These are phyloP conservation scores for Beauveria pseudobassiana DNA, from an alignment of 2,329 filamentous ascomycete genomes.

Conservation along the genomic window DNA sequence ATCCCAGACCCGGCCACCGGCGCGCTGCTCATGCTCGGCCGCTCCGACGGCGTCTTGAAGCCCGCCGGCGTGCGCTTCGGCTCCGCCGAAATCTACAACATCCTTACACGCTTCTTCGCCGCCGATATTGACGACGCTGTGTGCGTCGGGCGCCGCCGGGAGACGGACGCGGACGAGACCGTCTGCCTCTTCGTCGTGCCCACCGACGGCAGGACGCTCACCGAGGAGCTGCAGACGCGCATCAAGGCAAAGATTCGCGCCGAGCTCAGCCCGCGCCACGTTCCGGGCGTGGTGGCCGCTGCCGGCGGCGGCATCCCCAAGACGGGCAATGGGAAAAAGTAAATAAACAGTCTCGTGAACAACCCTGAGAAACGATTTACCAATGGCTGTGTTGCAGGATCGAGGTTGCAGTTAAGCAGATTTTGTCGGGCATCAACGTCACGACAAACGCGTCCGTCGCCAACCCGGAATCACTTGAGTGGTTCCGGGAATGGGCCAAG, in stretches of 20 bases:
- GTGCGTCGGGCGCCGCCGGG: slow-evolving; percentile 71
- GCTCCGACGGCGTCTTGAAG: slow-evolving; percentile 89
- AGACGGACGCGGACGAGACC: slow-evolving; percentile 70
- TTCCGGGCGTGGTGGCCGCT: slow-evolving; percentile 74
- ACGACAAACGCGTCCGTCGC: slow-evolving; percentile 91
- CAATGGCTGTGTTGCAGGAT: slow-evolving; percentile 46
- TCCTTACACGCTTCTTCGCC: slow-evolving; percentile 78
- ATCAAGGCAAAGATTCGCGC: slow-evolving; percentile 64
- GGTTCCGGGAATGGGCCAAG: slow-evolving; percentile 74
- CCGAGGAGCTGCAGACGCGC: slow-evolving; percentile 48
- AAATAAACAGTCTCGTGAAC: slow-evolving; percentile 30
- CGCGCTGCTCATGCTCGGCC: slow-evolving; percentile 82
- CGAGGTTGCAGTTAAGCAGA: slow-evolving; percentile 94
- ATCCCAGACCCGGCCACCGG: slow-evolving; percentile 60
- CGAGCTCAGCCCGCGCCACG: slow-evolving; percentile 82
- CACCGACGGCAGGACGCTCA: slow-evolving; percentile 49
- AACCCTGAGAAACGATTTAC: no score
- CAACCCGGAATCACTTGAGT: slow-evolving; percentile 80
- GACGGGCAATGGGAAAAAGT: slow-evolving; percentile 95
- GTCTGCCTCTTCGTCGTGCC: slow-evolving; percentile 87
- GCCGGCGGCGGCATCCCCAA: slow-evolving; percentile 77
- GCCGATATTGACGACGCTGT: slow-evolving; percentile 75
- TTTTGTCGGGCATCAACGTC: slow-evolving; percentile 77
- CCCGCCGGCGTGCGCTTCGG: slow-evolving; percentile 88
- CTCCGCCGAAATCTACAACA: slow-evolving; percentile 91